Percentiles rank a stretch among this genome's conserved stretches.
phyloP scores from a whole-genome alignment of 306 rosid species.

The Prunus kanzakura region DNA sequence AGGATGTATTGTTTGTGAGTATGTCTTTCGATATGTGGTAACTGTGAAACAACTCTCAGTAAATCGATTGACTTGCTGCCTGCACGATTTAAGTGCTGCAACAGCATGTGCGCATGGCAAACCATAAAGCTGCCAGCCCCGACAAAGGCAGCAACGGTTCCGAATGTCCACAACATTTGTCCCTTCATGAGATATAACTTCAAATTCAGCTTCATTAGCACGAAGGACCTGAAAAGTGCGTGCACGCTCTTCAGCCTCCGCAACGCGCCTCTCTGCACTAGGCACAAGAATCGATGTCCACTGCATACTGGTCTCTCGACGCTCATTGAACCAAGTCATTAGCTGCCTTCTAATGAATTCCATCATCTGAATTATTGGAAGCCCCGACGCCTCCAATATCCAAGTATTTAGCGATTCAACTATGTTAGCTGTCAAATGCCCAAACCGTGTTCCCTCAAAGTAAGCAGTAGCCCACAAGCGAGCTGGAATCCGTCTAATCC shows the following conservation, averaged over 20 bases:
- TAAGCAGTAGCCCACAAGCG: constrained; percentile 85
- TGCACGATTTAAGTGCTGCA: constrained; percentile 82
- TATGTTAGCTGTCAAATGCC: constrained; percentile 73
- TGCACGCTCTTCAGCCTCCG: constrained; percentile 77
- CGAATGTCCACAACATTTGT: constrained; percentile 71
- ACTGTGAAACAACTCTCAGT: constrained; percentile 87
- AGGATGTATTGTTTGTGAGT: constrained; percentile 86
- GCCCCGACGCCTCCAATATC: constrained; percentile 83
- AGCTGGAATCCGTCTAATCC: constrained; percentile 77
- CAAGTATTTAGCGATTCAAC: constrained; percentile 67
- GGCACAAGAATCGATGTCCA: constrained; percentile 89
- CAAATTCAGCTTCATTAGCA: constrained; percentile 87
- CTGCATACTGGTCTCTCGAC: constrained; percentile 86
- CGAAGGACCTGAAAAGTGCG: constrained; percentile 87
- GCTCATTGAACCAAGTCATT: constrained; percentile 89
- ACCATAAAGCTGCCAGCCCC: constrained; percentile 88
- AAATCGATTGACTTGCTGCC: constrained; percentile 86
- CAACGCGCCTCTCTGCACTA: constrained; percentile 68
- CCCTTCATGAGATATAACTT: constrained; percentile 78
- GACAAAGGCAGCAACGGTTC: constrained; percentile 72
- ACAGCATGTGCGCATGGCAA: constrained; percentile 91
- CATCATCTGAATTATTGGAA: constrained; percentile 88
- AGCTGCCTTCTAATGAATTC: constrained; percentile 86
- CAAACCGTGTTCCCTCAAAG: constrained; percentile 80
- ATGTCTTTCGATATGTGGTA: constrained; percentile 79